Conservation (phyloP, 495 filamentous ascomycete genomes). For the Durotheca rogersii region DNA sequence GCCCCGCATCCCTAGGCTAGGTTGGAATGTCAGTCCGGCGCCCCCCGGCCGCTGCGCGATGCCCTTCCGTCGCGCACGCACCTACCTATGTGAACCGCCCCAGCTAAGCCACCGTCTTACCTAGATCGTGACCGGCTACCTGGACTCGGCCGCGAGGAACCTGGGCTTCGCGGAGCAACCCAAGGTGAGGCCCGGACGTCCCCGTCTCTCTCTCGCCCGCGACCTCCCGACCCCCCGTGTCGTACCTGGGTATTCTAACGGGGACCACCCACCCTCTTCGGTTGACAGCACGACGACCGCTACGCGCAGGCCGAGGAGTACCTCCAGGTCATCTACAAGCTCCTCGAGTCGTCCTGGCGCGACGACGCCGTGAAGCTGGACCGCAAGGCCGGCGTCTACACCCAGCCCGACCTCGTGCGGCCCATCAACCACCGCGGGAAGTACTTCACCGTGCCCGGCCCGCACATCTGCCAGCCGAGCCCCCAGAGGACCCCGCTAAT, state of each 20-base stretch:
- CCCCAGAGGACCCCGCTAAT: constrained; percentile 67
- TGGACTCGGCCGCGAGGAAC: constrained; percentile 66
- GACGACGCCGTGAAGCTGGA: constrained; percentile 64
- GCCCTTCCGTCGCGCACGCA: no score
- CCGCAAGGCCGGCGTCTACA: constrained; percentile 56
- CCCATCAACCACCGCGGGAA: constrained; percentile 67
- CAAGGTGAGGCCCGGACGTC: constrained; percentile 25
- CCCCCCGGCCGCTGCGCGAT: neutral
- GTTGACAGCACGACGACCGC: constrained; percentile 62
- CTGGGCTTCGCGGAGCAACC: constrained; percentile 55
- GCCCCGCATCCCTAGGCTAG: constrained; percentile 40
- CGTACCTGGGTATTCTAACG: no score
- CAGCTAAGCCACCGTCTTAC: constrained; percentile 10
- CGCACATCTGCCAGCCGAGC: constrained; percentile 63
- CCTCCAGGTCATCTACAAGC: constrained; percentile 66
- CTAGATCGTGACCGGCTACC: constrained; percentile 64
- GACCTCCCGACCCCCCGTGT: no score
- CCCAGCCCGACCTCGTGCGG: constrained; percentile 58
- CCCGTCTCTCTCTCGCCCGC: neutral
- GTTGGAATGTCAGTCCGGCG: constrained; percentile 63
- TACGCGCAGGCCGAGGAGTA: constrained; percentile 70
- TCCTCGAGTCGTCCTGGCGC: constrained; percentile 68
- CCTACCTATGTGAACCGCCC: neutral
- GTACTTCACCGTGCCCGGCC: constrained; percentile 65
- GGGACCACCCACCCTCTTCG: no score